Evolutionary conservation across 2,329 filamentous ascomycete species (phyloP), one percentile per base, ranked within the genome.

Genomic region (Aschersonia sp.): DNA sequence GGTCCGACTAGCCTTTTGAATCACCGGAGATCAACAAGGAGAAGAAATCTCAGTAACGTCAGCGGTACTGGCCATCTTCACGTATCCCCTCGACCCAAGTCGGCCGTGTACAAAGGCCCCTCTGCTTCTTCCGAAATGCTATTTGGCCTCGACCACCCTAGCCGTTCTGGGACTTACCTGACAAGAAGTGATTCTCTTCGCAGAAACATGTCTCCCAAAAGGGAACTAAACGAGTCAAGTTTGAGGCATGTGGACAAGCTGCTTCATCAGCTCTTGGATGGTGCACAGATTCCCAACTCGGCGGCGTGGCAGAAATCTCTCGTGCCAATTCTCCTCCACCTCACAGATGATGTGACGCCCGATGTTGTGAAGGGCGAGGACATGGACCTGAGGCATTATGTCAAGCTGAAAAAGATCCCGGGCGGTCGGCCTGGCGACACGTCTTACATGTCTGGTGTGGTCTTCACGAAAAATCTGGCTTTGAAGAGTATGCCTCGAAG

Each of bases 381-480:
- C 59, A 97, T 98, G 73, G 92, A 98, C 61, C 92, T 98, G 50
- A 79, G 92, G 4, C 89, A 97, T 61, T 98, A 96, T 59, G 87
- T 98, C 52, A 98, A 98, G 61, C 68, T 98, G 32, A 98, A 98
- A 62, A 94, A 94, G 60, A 92, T 98, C 10, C 86, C 89, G 0
- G 90, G 92, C 12, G 90, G 89, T 12, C 83, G 78, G 53, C 89
- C 90, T 14, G 81, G 86, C 30, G 90, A 98, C 63, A 97, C 90
- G 6, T 82, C 83, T n/a, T 98, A 98, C 62, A 84, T 97, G 12
- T 95, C 92, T 8, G 94, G 92, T 0, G 83, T 98, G 7, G 89
- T 98, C 1, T 98, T 98, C 62, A 92, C 88, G 10, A 98, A 98
- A 62, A 98, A 98, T 53, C 70, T 98, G 46, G 92, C 94, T 0